Percentiles rank a stretch among this genome's conserved stretches.
phyloP scores from a whole-genome alignment of 2,329 filamentous ascomycete species.

The Immersiporthe knoxdaviesiana region DNA sequence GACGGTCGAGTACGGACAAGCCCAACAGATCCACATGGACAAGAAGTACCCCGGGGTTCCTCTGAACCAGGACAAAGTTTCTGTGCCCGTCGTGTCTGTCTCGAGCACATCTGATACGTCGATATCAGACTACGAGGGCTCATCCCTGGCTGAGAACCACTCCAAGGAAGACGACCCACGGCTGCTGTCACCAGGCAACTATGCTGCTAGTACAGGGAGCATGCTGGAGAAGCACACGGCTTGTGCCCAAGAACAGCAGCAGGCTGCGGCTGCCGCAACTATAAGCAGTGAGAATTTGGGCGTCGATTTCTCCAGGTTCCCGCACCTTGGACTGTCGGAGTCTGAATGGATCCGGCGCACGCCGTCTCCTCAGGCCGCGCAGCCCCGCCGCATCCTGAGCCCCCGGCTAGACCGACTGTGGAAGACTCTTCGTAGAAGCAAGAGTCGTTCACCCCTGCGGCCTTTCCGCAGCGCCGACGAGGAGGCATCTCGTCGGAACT shows the following conservation, averaged over 20 bases:
- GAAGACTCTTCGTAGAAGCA: constrained; percentile 25
- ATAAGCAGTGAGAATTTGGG: background rate
- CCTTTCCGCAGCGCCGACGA: background rate
- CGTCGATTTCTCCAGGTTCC: constrained; percentile 24
- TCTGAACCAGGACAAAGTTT: background rate
- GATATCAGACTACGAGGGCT: constrained; percentile 21
- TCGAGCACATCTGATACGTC: background rate
- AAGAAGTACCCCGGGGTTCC: constrained; percentile 15
- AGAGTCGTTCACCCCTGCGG: constrained; percentile 25
- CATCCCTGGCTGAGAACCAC: constrained; percentile 4
- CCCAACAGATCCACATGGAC: constrained; percentile 19
- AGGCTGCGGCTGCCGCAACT: background rate
- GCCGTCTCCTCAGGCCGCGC: constrained; percentile 22
- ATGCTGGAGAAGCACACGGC: background rate
- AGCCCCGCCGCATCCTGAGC: constrained; percentile 22
- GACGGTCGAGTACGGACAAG: constrained; percentile 24
- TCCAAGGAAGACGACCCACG: background rate
- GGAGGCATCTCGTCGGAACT: constrained; percentile 17
- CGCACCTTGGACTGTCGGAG: constrained; percentile 24
- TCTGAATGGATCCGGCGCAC: constrained; percentile 23
- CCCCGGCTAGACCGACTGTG: constrained; percentile 26
- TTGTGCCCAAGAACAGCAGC: background rate
- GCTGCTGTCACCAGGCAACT: constrained; percentile 8
- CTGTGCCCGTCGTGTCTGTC: background rate
- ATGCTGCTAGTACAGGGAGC: background rate